phyloP scores from a whole-genome alignment of 228 moss, liverwort and hornwort species.

The Sphagnum fallax region DNA sequence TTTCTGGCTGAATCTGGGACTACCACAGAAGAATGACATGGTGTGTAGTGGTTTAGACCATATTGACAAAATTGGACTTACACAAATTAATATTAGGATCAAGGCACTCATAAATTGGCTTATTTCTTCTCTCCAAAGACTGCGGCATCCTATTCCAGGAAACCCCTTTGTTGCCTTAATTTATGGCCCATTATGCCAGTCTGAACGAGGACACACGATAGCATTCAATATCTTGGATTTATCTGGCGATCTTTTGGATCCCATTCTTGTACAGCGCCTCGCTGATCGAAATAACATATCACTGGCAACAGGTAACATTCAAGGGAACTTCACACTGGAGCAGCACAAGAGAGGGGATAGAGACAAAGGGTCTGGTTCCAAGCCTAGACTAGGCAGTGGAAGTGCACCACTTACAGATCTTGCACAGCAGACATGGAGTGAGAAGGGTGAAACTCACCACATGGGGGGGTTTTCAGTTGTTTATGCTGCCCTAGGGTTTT shows the following conservation, averaged over 20 bases:
- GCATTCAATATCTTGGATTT: constrained; percentile 40
- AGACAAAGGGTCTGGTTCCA: constrained; percentile 1
- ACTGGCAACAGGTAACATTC: constrained; percentile 29
- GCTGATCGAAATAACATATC: constrained; percentile 59
- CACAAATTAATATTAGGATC: constrained; percentile 41
- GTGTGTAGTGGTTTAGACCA: constrained; percentile 44
- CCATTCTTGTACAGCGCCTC: constrained; percentile 41
- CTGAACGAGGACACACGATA: constrained; percentile 38
- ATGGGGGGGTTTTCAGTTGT: constrained; percentile 26
- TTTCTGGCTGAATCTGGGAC: constrained; percentile 1
- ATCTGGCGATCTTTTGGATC: constrained; percentile 27
- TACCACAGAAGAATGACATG: constrained; percentile 10
- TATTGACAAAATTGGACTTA: constrained; percentile 36
- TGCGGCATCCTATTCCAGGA: constrained; percentile 33
- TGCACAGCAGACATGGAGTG: constrained; percentile 35
- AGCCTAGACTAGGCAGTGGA: background rate
- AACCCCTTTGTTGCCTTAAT: constrained; percentile 36
- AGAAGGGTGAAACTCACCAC: constrained; percentile 13
- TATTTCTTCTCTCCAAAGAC: constrained; percentile 34
- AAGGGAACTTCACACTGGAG: constrained; percentile 31
- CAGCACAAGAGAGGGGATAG: constrained; percentile 19
- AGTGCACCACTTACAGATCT: constrained; percentile 12
- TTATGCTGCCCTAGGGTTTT: constrained; percentile 38
- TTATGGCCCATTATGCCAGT: constrained; percentile 49
- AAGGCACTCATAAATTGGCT: constrained; percentile 54